These are phyloP conservation scores for Saccharomycopsis selenospora DNA, from an alignment of 805 yeast species.

Conservation along the genomic window DNA sequence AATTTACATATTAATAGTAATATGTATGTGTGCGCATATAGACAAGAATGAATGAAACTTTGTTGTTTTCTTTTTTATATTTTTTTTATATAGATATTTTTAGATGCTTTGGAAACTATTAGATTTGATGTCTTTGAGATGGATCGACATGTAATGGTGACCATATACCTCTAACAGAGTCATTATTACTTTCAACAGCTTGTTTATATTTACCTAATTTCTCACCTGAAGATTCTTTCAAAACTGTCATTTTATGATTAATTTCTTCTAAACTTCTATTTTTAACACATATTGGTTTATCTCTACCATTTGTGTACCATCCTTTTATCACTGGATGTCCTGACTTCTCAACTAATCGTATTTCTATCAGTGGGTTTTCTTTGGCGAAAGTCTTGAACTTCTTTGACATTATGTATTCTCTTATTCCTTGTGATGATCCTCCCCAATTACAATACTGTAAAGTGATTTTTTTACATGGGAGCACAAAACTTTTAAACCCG, in stretches of 20 bases:
- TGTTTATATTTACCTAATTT: slow-evolving; percentile 51
- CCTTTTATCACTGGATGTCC: slow-evolving; percentile 81
- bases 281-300: slow-evolving; percentile 66
- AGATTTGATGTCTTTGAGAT: slow-evolving; percentile 40
- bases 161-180: slow-evolving; percentile 94
- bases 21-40: slow-evolving; percentile 1
- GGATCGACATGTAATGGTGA: slow-evolving; percentile 81
- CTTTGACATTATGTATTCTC: slow-evolving; percentile 52
- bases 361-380: slow-evolving; percentile 58
- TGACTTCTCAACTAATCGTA: slow-evolving; percentile 56
- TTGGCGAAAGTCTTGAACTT: slow-evolving; percentile 50
- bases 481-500: slow-evolving; percentile 15
- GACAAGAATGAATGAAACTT: background rate
- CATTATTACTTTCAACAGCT: slow-evolving; percentile 74
- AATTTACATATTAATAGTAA: too few species aligned
- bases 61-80: too few species aligned
- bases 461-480: slow-evolving; percentile 57
- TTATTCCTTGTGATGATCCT: slow-evolving; percentile 82
- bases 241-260: slow-evolving; percentile 52
- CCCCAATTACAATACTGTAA: slow-evolving; percentile 92
- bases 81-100: background rate
- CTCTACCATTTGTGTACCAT: slow-evolving; percentile 40
- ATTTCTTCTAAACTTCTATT: slow-evolving; percentile 60
- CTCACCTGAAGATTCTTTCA: slow-evolving; percentile 64
- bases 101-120: slow-evolving; percentile 15